Percentiles rank a stretch among this genome's conserved stretches.
Conservation (phyloP, 148 eudicot genomes). For the Silene latifolia region DNA sequence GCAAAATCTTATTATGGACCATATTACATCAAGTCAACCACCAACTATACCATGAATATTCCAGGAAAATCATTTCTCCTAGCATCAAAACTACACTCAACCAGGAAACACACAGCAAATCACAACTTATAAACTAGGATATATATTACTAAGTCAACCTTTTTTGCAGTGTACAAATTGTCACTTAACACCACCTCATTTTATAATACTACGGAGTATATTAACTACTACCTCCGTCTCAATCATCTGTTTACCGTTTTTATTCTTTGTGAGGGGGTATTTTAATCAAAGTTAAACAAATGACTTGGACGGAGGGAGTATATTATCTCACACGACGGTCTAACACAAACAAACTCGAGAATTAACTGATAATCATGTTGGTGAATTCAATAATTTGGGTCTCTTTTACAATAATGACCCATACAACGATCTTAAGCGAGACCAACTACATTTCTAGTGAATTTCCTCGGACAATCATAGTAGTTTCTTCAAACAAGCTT, state of each 20-base stretch:
- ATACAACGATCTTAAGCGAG: background rate
- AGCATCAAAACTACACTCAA: conserved; percentile 13
- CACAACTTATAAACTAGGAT: background rate
- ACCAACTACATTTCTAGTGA: background rate
- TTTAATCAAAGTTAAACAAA: too few species aligned
- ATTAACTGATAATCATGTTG: background rate
- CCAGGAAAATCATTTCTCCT: conserved; percentile 6
- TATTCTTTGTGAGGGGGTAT: too few species aligned
- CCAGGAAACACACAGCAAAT: conserved; percentile 3
- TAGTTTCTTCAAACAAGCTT: conserved; percentile 16
- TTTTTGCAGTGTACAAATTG: background rate
- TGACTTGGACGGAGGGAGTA: too few species aligned
- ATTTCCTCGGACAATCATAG: conserved; percentile 15
- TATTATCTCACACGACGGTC: too few species aligned
- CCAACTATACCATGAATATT: conserved; percentile 9
- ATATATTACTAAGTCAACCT: conserved; percentile 10
- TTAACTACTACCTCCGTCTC: too few species aligned
- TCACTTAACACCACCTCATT: background rate
- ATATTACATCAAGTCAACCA: conserved; percentile 9
- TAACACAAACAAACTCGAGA: background rate
- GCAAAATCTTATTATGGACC: background rate
- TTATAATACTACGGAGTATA: too few species aligned
- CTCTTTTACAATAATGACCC: background rate
- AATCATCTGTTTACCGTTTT: too few species aligned
- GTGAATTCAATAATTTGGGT: background rate